phyloP scores from a whole-genome alignment of 2,329 filamentous ascomycete genomes.

The Sporothrix curviconia region DNA sequence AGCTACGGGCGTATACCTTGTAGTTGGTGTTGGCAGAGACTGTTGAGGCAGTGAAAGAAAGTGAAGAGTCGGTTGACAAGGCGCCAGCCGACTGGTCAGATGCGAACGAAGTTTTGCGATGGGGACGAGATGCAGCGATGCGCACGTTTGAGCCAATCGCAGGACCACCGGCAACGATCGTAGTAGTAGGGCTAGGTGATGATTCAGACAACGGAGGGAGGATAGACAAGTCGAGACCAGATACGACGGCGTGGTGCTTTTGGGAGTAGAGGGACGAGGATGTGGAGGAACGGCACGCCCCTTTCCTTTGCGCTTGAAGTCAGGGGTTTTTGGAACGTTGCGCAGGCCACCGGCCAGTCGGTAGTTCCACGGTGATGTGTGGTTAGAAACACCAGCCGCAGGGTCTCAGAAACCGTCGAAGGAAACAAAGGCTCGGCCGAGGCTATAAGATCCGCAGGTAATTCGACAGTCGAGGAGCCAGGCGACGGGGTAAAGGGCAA shows the following conservation, averaged over 20 bases:
- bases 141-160: neutral
- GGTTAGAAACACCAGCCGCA: conserved; percentile 29
- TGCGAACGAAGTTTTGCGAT: conserved; percentile 32
- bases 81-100: conserved; percentile 28
- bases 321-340: conserved; percentile 41
- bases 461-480: conserved; percentile 29
- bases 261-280: neutral
- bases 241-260: conserved; percentile 3
- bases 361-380: conserved; percentile 45
- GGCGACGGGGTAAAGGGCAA: conserved; percentile 29
- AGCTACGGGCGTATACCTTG: conserved; percentile 46
- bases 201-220: conserved; percentile 29
- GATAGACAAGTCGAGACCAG: conserved; percentile 11
- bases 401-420: neutral
- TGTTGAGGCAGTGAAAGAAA: conserved; percentile 39
- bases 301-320: conserved; percentile 36
- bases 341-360: conserved; percentile 49
- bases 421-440: conserved; percentile 15
- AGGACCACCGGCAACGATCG: neutral
- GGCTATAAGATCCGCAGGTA: conserved; percentile 29
- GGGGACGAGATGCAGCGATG: neutral
- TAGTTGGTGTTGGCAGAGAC: conserved; percentile 48
- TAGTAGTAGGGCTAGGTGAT: conserved; percentile 23
- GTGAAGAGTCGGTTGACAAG: conserved; percentile 1
- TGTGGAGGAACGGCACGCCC: conserved; percentile 1